Evolutionary conservation across 2,329 filamentous ascomycete genomes (phyloP).

Genomic region (Teratosphaeria nubilosa): DNA sequence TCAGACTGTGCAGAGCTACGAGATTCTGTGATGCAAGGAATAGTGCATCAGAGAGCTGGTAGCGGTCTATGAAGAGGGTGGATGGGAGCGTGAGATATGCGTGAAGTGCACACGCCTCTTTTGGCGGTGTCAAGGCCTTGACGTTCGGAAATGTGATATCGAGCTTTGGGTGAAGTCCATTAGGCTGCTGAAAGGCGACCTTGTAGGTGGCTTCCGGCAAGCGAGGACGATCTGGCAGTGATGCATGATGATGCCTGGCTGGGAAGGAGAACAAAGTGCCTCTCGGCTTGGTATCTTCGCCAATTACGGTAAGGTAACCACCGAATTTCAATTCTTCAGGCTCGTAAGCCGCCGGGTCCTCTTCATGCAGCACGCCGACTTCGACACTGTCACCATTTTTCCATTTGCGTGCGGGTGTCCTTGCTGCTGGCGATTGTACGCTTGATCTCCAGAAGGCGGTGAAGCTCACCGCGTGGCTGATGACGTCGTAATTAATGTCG

Average conservation of each 20-base stretch:
- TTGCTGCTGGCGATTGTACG: background rate
- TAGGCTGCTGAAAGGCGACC: constrained; percentile 56
- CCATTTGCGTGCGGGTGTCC: background rate
- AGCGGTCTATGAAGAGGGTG: constrained; percentile 73
- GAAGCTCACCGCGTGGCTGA: constrained; percentile 54
- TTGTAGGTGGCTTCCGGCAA: constrained; percentile 33
- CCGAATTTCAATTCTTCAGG: constrained; percentile 67
- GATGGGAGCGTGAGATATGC: constrained; percentile 76
- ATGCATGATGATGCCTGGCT: constrained; percentile 54
- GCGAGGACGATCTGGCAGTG: background rate
- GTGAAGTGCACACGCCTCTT: constrained; percentile 58
- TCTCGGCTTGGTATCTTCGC: constrained; percentile 58
- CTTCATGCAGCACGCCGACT: constrained; percentile 65
- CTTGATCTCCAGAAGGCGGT: constrained; percentile 44
- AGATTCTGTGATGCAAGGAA: constrained; percentile 77
- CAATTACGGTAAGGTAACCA: constrained; percentile 69
- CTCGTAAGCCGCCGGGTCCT: constrained; percentile 51
- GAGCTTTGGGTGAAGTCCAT: constrained; percentile 75
- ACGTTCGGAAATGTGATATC: constrained; percentile 52
- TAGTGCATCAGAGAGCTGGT: constrained; percentile 67
- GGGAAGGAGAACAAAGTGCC: constrained; percentile 76
- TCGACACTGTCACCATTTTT: constrained; percentile 51
- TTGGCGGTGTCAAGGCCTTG: constrained; percentile 32
- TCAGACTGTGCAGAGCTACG: constrained; percentile 54
- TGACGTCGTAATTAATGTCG: constrained; percentile 68